phyloP scores from a whole-genome alignment of 2,329 filamentous ascomycete genomes.

The Fusarium illudens region DNA sequence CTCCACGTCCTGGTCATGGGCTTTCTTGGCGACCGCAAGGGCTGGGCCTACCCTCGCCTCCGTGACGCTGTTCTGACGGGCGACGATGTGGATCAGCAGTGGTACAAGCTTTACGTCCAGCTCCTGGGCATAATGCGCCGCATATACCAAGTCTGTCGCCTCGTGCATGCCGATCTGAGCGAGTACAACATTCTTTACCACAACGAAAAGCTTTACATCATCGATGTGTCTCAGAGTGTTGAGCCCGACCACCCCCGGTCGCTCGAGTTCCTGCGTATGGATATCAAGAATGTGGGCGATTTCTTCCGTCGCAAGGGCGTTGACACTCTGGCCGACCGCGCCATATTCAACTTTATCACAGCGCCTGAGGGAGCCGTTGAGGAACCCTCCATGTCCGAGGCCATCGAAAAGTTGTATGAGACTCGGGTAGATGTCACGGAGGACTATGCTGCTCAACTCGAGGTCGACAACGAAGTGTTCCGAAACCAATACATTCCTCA shows the following conservation, averaged over 20 bases:
- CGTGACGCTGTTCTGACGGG: slow-evolving; percentile 82
- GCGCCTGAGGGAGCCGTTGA: slow-evolving; percentile 66
- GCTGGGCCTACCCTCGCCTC: slow-evolving; percentile 86
- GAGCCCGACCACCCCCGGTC: slow-evolving; percentile 95
- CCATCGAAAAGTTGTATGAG: slow-evolving; percentile 73
- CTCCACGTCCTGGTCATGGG: slow-evolving; percentile 96
- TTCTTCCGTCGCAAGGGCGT: slow-evolving; percentile 91
- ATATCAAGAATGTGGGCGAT: slow-evolving; percentile 95
- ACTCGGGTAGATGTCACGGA: slow-evolving; percentile 59
- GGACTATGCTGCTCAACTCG: slow-evolving; percentile 65
- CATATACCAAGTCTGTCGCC: slow-evolving; percentile 89
- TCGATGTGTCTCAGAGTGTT: slow-evolving; percentile 97
- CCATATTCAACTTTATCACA: slow-evolving; percentile 86
- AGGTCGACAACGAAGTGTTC: slow-evolving; percentile 91
- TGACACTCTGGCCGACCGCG: slow-evolving; percentile 78
- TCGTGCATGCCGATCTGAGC: slow-evolving; percentile 95
- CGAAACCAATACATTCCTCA: slow-evolving; percentile 96
- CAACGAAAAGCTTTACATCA: slow-evolving; percentile 83
- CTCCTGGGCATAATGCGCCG: slow-evolving; percentile 88
- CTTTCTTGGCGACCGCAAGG: slow-evolving; percentile 87
- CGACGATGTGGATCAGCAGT: slow-evolving; percentile 74
- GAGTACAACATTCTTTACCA: slow-evolving; percentile 98
- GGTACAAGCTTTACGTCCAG: slow-evolving; percentile 82
- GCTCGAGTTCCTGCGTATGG: slow-evolving; percentile 94
- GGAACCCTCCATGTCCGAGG: slow-evolving; percentile 66